phyloP scores from a whole-genome alignment of 2,329 filamentous ascomycete species.

The Colletotrichum spaethianum region DNA sequence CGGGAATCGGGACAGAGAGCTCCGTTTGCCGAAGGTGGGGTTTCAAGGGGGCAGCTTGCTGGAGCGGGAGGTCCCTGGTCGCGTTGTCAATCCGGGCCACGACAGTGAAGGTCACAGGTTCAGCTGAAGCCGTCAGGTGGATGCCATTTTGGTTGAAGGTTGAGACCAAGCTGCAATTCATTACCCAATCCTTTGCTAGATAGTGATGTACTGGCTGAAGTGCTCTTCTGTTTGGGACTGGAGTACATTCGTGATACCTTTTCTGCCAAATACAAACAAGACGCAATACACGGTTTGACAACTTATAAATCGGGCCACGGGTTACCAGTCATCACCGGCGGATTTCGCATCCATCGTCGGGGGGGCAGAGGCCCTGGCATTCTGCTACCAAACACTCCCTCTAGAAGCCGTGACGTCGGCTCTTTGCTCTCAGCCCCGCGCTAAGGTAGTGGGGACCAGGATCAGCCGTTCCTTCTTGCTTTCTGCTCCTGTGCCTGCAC shows the following conservation, averaged over 20 bases:
- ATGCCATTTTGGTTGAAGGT: slow-evolving; percentile 10
- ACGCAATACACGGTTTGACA: too few relatives aligned
- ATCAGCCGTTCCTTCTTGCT: slow-evolving; percentile 28
- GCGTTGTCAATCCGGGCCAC: slow-evolving; percentile 2
- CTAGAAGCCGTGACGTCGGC: slow-evolving; percentile 34
- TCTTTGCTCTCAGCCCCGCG: slow-evolving; percentile 41
- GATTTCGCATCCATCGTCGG: neutral
- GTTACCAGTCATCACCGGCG: too few relatives aligned
- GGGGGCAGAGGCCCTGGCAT: neutral
- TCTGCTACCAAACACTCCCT: neutral
- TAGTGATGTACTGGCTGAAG: neutral
- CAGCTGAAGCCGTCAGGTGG: slow-evolving; percentile 30
- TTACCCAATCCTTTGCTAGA: neutral
- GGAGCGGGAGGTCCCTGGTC: slow-evolving; percentile 4
- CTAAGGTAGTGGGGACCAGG: slow-evolving; percentile 32
- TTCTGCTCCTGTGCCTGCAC: slow-evolving; percentile 13
- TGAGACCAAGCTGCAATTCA: neutral
- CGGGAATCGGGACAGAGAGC: slow-evolving; percentile 20
- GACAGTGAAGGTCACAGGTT: slow-evolving; percentile 22
- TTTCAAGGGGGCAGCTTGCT: slow-evolving; percentile 16
- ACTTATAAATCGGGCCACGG: neutral
- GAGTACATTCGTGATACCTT: too few relatives aligned
- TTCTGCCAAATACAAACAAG: neutral
- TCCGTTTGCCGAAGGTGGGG: slow-evolving; percentile 21
- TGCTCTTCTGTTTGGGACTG: neutral